A percentile compares a stretch with the other conserved stretches of the same genome.
Conservation (phyloP, 169 alveolate genomes). For the Plasmodium reichenowi region DNA sequence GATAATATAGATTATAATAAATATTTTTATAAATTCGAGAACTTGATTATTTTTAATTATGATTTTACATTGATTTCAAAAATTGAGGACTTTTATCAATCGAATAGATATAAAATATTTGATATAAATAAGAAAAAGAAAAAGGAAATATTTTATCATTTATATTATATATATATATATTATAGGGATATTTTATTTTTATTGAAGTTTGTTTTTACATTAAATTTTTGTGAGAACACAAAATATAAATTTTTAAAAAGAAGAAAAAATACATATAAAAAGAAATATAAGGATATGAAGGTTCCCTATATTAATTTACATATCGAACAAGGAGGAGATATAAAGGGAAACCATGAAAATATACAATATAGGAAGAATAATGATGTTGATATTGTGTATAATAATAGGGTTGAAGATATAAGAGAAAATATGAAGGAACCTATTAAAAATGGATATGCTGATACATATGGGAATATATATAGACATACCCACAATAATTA, state of each 20-base stretch:
- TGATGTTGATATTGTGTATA: no score
- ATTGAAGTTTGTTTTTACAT: constrained; percentile 17
- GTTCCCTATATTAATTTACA: no score
- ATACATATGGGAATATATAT: no score
- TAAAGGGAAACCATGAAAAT: neutral
- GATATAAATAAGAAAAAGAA: constrained; percentile 26
- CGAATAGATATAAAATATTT: constrained; percentile 23
- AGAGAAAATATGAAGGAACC: no score
- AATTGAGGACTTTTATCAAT: constrained; percentile 8
- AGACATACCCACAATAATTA: no score
- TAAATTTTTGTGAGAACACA: constrained; percentile 55
- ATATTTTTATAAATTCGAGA: neutral
- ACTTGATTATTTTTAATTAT: constrained; percentile 40
- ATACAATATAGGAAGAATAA: no score
- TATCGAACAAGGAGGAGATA: neutral
- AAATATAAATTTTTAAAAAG: constrained; percentile 32
- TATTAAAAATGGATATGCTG: no score
- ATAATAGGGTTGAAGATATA: no score
- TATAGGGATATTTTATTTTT: constrained; percentile 26
- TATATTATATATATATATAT: constrained; percentile 7
- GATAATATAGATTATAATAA: neutral
- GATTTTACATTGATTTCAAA: constrained; percentile 6
- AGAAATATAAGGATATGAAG: neutral
- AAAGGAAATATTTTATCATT: constrained; percentile 25
- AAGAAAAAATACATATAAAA: neutral